phyloP scores from a whole-genome alignment of 139 green algal species.

The Coccomyxa sp. region DNA sequence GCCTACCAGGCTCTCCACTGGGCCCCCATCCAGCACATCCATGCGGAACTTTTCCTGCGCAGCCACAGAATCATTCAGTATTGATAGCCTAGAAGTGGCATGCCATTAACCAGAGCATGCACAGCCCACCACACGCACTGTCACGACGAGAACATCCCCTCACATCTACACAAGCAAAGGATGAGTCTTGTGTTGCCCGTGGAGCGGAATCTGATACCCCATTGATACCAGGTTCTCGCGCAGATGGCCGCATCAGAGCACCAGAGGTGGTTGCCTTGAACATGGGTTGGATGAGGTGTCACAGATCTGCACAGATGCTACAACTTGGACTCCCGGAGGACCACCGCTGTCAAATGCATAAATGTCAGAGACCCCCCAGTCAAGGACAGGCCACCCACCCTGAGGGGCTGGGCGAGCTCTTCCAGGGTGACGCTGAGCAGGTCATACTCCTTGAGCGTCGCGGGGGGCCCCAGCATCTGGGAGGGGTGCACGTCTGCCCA shows the following conservation, averaged over 20 bases:
- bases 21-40: slow-evolving; percentile 52
- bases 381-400: slow-evolving; percentile 15
- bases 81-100: background rate
- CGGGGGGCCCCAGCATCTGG: slow-evolving; percentile 67
- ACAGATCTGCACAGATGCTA: no score
- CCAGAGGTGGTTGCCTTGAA: no score
- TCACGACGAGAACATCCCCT: background rate
- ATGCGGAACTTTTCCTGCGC: slow-evolving; percentile 42
- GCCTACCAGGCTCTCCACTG: slow-evolving; percentile 77
- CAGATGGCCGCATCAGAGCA: no score
- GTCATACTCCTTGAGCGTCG: slow-evolving; percentile 81
- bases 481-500: slow-evolving; percentile 84
- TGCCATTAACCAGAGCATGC: no score
- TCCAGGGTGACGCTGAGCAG: slow-evolving; percentile 73
- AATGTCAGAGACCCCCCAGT: no score
- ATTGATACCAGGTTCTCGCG: no score
- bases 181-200: no score
- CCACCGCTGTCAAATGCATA: no score
- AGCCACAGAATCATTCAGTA: background rate
- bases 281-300: no score
- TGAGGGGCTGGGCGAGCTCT: slow-evolving; percentile 68
- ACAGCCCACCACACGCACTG: background rate
- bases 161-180: no score
- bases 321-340: no score
- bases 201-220: no score